Conservation (phyloP, 768 basidiomycete species). For the Leccinum variicolor region DNA sequence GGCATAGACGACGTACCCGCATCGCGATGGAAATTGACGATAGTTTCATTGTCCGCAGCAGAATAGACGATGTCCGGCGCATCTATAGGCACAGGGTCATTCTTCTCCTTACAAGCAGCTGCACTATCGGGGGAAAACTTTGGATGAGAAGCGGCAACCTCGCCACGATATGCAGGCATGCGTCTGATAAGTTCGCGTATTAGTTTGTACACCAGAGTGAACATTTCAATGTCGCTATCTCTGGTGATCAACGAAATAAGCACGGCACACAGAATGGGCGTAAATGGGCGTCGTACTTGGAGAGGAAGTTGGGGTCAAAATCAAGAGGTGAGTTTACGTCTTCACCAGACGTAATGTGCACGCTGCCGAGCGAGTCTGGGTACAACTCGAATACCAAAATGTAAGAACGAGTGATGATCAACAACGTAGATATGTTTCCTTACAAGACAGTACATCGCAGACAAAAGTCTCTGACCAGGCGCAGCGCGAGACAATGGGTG, state of each 20-base stretch:
- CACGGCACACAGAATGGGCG: neutral
- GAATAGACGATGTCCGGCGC: neutral
- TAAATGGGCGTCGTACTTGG: slow-evolving; percentile 31
- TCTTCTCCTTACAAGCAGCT: slow-evolving; percentile 22
- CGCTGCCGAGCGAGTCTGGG: slow-evolving; percentile 43
- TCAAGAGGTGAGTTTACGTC: slow-evolving; percentile 41
- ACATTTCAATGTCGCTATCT: slow-evolving; percentile 38
- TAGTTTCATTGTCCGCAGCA: neutral
- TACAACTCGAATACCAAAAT: slow-evolving; percentile 29
- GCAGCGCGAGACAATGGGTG: slow-evolving; percentile 17
- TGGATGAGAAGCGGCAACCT: slow-evolving; percentile 21
- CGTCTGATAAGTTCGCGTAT: slow-evolving; percentile 52
- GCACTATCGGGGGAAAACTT: slow-evolving; percentile 27
- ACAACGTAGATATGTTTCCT: slow-evolving; percentile 1
- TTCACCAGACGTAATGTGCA: slow-evolving; percentile 44
- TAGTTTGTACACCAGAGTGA: slow-evolving; percentile 55
- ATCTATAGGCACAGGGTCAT: slow-evolving; percentile 12
- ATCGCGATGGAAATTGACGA: neutral
- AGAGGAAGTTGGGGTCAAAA: slow-evolving; percentile 45
- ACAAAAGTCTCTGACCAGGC: slow-evolving; percentile 26
- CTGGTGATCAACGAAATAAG: neutral
- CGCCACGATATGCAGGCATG: slow-evolving; percentile 35
- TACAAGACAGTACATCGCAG: slow-evolving; percentile 33
- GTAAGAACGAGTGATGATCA: neutral
- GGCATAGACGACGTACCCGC: neutral